Evolutionary conservation across 208 protist species (phyloP).

Genomic region (Porcisia deanei): DNA sequence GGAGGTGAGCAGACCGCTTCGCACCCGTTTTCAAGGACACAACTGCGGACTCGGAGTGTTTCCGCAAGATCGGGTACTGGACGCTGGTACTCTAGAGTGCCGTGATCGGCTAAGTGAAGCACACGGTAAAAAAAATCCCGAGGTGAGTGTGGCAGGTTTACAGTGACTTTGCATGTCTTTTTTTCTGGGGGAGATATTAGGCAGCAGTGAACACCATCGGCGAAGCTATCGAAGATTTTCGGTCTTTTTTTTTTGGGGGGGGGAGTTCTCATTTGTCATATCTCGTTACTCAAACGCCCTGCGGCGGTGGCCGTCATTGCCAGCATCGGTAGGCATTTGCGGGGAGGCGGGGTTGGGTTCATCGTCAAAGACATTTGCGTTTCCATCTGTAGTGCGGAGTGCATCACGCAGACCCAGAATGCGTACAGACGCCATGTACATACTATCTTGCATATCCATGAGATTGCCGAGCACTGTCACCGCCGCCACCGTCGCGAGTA

Average conservation of each 20-base stretch:
- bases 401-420: slow-evolving; percentile 58
- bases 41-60: no score
- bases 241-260: no score
- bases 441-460: slow-evolving; percentile 76
- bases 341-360: neutral
- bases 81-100: no score
- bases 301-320: neutral
- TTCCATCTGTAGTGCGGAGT: neutral
- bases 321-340: neutral
- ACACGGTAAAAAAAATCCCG: no score
- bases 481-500: slow-evolving; percentile 43
- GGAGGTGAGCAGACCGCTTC: no score
- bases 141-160: no score
- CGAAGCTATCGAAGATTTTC: neutral
- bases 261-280: neutral
- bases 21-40: no score
- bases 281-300: neutral
- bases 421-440: slow-evolving; percentile 63
- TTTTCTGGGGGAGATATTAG: no score
- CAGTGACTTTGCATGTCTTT: no score
- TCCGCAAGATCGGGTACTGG: no score
- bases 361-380: neutral
- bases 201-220: no score
- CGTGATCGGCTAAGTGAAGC: no score
- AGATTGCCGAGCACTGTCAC: slow-evolving; percentile 67